Evolutionary conservation across 495 filamentous ascomycete species (phyloP).

Genomic region (Aspergillus egyptiacus): DNA sequence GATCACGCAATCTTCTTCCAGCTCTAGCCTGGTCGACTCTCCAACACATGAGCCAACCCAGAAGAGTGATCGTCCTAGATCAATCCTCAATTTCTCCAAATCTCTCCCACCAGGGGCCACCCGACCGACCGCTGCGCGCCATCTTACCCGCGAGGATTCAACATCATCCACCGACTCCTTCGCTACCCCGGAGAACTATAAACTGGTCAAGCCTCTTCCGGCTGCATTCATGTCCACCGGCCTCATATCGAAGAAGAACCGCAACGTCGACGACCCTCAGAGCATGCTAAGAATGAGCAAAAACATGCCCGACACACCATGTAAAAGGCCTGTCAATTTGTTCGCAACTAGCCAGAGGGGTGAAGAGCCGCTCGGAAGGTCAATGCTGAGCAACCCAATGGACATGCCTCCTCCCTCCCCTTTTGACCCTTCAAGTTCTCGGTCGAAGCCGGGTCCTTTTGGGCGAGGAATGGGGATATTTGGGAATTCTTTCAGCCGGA

Average conservation of each 20-base stretch:
- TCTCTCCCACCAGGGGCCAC: slow-evolving; percentile 68
- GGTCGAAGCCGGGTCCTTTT: slow-evolving; percentile 50
- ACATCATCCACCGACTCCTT: slow-evolving; percentile 50
- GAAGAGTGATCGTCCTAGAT: slow-evolving; percentile 45
- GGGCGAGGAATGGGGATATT: slow-evolving; percentile 65
- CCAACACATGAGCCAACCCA: slow-evolving; percentile 60
- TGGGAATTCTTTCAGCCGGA: slow-evolving; percentile 50
- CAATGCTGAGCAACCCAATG: slow-evolving; percentile 52
- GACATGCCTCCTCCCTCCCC: slow-evolving; percentile 61
- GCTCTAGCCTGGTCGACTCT: slow-evolving; percentile 68
- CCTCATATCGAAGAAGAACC: slow-evolving; percentile 80
- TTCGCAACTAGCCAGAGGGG: slow-evolving; percentile 57
- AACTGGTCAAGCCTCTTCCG: slow-evolving; percentile 72
- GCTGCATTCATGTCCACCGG: slow-evolving; percentile 92
- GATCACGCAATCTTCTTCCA: slow-evolving; percentile 77
- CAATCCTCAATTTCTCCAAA: slow-evolving; percentile 66
- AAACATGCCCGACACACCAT: slow-evolving; percentile 87
- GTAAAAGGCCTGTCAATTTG: slow-evolving; percentile 69
- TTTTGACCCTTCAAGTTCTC: slow-evolving; percentile 47
- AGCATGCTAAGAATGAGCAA: slow-evolving; percentile 39
- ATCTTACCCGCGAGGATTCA: slow-evolving; percentile 39
- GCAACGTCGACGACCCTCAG: slow-evolving; percentile 49
- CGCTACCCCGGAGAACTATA: slow-evolving; percentile 79
- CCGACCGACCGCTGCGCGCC: slow-evolving; percentile 38
- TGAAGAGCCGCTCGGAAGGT: slow-evolving; percentile 49